A percentile compares a stretch with the other conserved stretches of the same genome.
These are phyloP conservation scores for Sclerospora graminicola DNA, from an alignment of 352 stramenopile species.

Conservation along the genomic window DNA sequence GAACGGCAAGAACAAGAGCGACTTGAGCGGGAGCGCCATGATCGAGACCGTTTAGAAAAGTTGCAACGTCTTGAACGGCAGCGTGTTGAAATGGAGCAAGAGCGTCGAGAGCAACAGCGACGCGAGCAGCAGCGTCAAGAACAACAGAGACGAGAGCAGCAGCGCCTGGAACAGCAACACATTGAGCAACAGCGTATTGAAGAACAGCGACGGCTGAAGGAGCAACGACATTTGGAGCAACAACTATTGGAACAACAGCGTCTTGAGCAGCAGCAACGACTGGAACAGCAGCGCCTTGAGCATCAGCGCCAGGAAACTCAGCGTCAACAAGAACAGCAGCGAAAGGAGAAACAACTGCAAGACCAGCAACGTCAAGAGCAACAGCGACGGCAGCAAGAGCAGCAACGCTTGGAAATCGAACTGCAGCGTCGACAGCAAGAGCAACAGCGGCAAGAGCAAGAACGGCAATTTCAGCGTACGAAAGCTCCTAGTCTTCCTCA, in stretches of 20 bases:
- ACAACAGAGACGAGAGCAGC: conserved; percentile 13
- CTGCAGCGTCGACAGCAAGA: conserved; percentile 23
- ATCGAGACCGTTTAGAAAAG: too few relatives aligned
- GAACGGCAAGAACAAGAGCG: too few relatives aligned
- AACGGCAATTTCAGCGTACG: conserved; percentile 23
- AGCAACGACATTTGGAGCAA: conserved; percentile 8
- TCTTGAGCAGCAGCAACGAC: conserved; percentile 19
- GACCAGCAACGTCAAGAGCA: conserved; percentile 21
- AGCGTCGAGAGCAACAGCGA: conserved; percentile 14
- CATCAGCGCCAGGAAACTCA: conserved; percentile 17
- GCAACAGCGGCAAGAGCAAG: conserved; percentile 26
- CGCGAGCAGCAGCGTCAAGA: conserved; percentile 18
- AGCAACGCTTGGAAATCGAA: conserved; percentile 17
- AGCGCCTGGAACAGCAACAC: conserved; percentile 13
- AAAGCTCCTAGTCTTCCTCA: conserved; percentile 27
- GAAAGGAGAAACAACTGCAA: conserved; percentile 17
- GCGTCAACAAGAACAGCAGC: conserved; percentile 4
- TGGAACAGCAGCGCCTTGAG: conserved; percentile 13
- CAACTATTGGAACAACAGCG: conserved; percentile 22
- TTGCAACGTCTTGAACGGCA: conserved; percentile 18
- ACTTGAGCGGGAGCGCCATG: conserved; percentile 9
- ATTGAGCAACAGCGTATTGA: conserved; percentile 1
- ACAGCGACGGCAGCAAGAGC: conserved; percentile 11
- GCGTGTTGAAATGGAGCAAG: conserved; percentile 15
- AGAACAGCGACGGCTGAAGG: conserved; percentile 4